Evolutionary conservation across 345 rosid genomes (phyloP).

Genomic region (Adansonia digitata): DNA sequence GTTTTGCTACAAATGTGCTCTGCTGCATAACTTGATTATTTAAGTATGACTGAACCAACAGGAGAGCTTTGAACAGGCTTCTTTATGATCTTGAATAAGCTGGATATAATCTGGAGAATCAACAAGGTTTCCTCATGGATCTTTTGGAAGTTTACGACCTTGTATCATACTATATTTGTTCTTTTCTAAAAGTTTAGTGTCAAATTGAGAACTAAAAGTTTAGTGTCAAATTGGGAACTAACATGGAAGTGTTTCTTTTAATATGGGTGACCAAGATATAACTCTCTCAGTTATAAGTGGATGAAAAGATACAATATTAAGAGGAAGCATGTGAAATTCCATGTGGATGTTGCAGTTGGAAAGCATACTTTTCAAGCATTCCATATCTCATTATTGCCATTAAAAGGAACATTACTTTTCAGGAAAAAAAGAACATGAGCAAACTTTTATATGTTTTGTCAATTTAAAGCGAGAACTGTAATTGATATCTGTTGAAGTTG

Average conservation of each 20-base stretch:
- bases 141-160: background rate
- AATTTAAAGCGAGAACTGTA: background rate
- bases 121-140: background rate
- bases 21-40: background rate
- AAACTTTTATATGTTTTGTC: background rate
- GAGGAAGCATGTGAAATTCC: background rate
- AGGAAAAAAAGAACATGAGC: background rate
- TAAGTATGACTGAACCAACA: background rate
- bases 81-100: background rate
- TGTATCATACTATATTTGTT: background rate
- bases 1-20: background rate
- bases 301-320: background rate
- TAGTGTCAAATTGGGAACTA: background rate
- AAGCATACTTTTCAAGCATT: background rate
- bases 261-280: background rate
- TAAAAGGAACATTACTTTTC: background rate
- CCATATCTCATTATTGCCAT: background rate
- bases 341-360: background rate
- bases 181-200: background rate
- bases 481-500: background rate
- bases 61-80: background rate
- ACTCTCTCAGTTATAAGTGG: background rate
- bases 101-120: background rate
- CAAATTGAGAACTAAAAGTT: background rate
- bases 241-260: background rate